Conservation (phyloP, 768 basidiomycete genomes). For the Podaxis rugospora region DNA sequence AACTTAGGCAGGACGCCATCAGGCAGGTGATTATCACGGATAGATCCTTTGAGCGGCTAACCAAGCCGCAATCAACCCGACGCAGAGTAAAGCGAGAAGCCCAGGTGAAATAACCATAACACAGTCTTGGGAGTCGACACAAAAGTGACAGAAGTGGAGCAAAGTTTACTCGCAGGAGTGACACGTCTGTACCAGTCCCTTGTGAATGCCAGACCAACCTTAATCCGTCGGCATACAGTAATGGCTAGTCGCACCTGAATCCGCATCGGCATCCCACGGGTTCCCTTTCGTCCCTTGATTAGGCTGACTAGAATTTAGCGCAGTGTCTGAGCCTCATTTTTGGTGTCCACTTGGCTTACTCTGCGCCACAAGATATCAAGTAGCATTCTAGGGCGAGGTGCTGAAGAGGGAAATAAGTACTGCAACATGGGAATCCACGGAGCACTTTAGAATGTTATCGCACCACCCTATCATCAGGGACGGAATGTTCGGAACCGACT, state of each 20-base stretch:
- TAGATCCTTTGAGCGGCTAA: neutral
- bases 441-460: neutral
- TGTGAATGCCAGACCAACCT: neutral
- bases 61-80: neutral
- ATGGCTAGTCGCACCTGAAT: neutral
- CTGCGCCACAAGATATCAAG: too few species aligned
- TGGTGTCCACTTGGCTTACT: too few species aligned
- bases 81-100: neutral
- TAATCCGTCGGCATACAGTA: neutral
- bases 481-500: neutral
- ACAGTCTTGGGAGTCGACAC: neutral
- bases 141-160: neutral
- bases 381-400: too few species aligned
- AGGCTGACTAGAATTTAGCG: neutral
- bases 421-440: neutral
- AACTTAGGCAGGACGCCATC: neutral
- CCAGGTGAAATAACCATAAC: neutral
- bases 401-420: neutral
- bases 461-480: neutral
- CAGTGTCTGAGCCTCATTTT: neutral
- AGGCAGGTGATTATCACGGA: neutral
- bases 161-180: neutral
- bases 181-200: neutral
- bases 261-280: slow-evolving; percentile 4
- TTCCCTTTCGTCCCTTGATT: neutral